Base-by-base conservation (phyloP, 148 eudicot genomes). In the Spergularia marina region DNA sequence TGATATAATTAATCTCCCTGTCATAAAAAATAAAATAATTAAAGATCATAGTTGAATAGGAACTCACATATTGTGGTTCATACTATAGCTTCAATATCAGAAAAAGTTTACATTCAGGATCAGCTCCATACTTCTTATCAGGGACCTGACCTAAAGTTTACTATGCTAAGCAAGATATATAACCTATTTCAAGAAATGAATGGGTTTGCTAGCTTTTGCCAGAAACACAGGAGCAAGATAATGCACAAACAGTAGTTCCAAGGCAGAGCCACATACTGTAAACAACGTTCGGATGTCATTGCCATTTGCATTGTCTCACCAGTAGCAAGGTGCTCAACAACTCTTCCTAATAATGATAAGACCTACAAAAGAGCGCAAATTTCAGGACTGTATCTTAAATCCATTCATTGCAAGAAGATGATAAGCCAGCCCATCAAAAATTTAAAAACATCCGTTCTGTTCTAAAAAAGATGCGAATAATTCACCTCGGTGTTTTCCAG, bases 241-340 rank as follows among this genome's bases (percentile, higher is more conserved):
- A 60, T 23, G 21, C 12, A 30, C 60, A 53, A 23, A 44, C 65
- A 21, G 18, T 18, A 56, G 58, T 56, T 70, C 58, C 65, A 74
- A 39, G 36, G 44, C 60, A 71, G 60, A 17, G 41, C 30, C 18
- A 57, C 85, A 78, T 82, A 91, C 98, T 91, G 89, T 85, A 90
- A 82, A 74, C 96, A 88, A 76, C 89, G 88, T 68, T 91, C 98
- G 72, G 90, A 83, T 77, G 98, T 71, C 30, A 89, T 82, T 21
- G 87, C 89, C 93, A 94, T 91, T 83, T 94, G 98, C 98, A 94
- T 94, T 70, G 98, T 94, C 80, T 94, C 98, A 30, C 98, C 98
- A 44, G 90, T 91, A 77, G 92, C 98, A 79, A 94, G 97, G 87
- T 94, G 95, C 81, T 90, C 93, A 71, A 94, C 96, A 53, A 86